Conservation (phyloP, 2,329 filamentous ascomycete species). For the Xylaria sp. region DNA sequence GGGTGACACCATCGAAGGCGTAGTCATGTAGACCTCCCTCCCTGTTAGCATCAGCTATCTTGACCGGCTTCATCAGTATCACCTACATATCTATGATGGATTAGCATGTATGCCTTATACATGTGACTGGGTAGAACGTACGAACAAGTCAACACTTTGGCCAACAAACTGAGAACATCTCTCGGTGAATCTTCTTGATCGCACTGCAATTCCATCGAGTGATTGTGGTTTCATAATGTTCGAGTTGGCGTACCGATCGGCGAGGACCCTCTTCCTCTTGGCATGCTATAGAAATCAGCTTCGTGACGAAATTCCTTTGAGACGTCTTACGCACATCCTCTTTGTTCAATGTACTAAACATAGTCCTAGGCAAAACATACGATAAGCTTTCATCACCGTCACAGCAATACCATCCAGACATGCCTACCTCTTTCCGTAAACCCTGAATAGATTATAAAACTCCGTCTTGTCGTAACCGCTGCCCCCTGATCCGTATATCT, state of each 20-base stretch:
- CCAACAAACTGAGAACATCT: conserved; percentile 60
- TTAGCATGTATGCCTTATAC: conserved; percentile 29
- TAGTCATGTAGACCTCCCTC: conserved; percentile 68
- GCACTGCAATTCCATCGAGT: conserved; percentile 66
- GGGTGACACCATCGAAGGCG: conserved; percentile 75
- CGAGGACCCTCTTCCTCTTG: conserved; percentile 70
- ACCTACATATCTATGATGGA: conserved; percentile 43
- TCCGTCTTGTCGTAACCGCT: conserved; percentile 74
- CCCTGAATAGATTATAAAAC: conserved; percentile 70
- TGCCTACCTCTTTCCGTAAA: conserved; percentile 65
- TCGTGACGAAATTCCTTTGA: not conserved
- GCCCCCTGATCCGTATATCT: conserved; percentile 71
- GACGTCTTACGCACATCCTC: conserved; percentile 34
- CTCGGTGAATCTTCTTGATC: conserved; percentile 65
- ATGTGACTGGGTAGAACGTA: conserved; percentile 50
- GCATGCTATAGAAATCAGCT: conserved; percentile 62
- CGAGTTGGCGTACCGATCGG: conserved; percentile 75
- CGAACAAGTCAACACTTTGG: conserved; percentile 69
- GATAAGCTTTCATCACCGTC: conserved; percentile 19
- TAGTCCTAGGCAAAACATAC: conserved; percentile 57
- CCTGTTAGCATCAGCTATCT: conserved; percentile 33
- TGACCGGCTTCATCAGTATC: not conserved
- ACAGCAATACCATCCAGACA: not conserved
- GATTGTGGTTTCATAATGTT: conserved; percentile 69
- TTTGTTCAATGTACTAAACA: conserved; percentile 69